These are phyloP conservation scores for Tricholomella constricta DNA, from an alignment of 768 basidiomycete species.

Conservation along the genomic window DNA sequence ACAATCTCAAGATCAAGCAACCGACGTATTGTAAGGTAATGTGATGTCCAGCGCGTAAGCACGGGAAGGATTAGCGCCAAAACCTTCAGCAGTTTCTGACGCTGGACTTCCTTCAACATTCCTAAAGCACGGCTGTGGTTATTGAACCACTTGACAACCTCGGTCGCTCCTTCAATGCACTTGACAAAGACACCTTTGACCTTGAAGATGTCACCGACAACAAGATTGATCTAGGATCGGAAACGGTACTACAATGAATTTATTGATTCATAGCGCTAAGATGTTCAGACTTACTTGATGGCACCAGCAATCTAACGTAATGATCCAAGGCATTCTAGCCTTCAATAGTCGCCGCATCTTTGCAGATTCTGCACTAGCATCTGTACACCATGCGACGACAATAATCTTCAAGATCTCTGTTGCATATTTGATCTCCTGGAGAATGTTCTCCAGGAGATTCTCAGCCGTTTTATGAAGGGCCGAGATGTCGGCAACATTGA, in stretches of 20 bases:
- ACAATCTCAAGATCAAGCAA: conserved; percentile 12
- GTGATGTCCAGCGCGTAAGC: conserved; percentile 19
- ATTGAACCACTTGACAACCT: conserved; percentile 30
- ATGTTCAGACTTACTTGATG: conserved; percentile 27
- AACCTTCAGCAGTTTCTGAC: not conserved
- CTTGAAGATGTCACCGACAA: conserved; percentile 26
- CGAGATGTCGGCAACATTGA: conserved; percentile 24
- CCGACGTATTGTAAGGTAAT: conserved; percentile 16
- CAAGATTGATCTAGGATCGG: conserved; percentile 16
- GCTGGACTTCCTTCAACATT: conserved; percentile 19
- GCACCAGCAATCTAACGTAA: conserved; percentile 25
- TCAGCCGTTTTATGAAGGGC: conserved; percentile 26
- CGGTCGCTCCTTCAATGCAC: conserved; percentile 8
- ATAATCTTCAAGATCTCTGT: conserved; percentile 7
- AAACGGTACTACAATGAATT: too few species aligned
- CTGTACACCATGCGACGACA: conserved; percentile 23
- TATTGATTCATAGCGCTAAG: too few species aligned
- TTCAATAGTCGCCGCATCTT: conserved; percentile 20
- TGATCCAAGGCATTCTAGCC: conserved; percentile 12
- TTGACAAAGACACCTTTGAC: conserved; percentile 8
- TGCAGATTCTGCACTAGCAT: conserved; percentile 21
- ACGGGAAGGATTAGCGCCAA: conserved; percentile 18
- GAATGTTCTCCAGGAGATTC: conserved; percentile 22
- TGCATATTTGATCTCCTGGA: conserved; percentile 22
- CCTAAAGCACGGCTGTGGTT: conserved; percentile 24